Evolutionary conservation across 179 eudicot genomes (phyloP), one percentile per base, ranked within the genome.

Genomic region (Drosera spatulata): DNA sequence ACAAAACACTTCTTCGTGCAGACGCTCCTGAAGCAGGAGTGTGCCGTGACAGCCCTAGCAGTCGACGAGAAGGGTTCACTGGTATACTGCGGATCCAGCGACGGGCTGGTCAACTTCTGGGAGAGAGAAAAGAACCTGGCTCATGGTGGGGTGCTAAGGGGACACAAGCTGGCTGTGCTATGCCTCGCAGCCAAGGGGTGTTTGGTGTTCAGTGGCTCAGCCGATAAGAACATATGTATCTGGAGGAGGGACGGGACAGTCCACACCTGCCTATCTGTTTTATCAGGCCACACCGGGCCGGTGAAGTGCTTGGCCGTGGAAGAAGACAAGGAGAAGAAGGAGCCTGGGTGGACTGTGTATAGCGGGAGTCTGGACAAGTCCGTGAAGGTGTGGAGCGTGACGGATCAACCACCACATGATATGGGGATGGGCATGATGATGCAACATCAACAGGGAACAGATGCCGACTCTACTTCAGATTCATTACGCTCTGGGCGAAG

Each of bases 51-150:
- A 5, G 80, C 96, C 6, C 65, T 87, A 13, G 85, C 76, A 0
- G 82, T 81, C 37, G 70, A 70, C 62, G 69, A 70, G 5, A 64
- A 75, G 0, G 80, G 83, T 33, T 57, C 78, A n/a, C 61, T 85
- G 3, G 77, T 87, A 41, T 87, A 87, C 39, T 71, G 82, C 51
- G 95, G 95, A 14, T 84, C 88, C 0, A 82, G 88, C 12, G 95
- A 87, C 14, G 95, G 95, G 45, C 56, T 85, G 67, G 91, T 87
- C 54, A 87, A 82, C 48, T 87, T 76, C 42, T 87, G 95, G 95
- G 85, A 79, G 47, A 60, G 69, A 3, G 88, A 85, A 55, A 81
- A 77, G 52, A 68, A 82, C 63, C 61, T 80, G 56, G 71, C 78
- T 7, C 88, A 84, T 37, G 88, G 86, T 10, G 95, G 91, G 3